Percentiles rank a stretch among this genome's conserved stretches.
These are phyloP conservation scores for Diplodia corticola DNA, from an alignment of 2,329 filamentous ascomycete genomes.

Conservation along the genomic window DNA sequence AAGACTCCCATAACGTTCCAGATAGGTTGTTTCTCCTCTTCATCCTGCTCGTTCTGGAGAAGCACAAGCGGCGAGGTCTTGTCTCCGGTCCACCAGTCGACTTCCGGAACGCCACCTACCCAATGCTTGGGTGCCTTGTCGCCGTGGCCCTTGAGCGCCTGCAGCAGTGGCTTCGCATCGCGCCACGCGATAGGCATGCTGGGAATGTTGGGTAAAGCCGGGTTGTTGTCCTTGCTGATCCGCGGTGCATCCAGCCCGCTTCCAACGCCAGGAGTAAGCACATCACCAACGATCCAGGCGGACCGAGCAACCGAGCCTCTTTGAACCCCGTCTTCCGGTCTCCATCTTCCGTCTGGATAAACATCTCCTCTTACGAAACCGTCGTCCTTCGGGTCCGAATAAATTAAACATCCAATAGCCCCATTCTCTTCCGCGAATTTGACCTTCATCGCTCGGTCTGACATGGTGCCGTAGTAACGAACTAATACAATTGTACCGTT, in stretches of 20 bases:
- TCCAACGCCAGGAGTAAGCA: constrained; percentile 85
- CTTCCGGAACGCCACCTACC: constrained; percentile 73
- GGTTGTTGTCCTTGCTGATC: constrained; percentile 67
- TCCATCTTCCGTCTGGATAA: constrained; percentile 75
- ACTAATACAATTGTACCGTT: constrained; percentile 83
- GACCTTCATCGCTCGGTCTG: constrained; percentile 76
- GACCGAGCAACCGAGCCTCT: constrained; percentile 77
- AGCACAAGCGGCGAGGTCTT: constrained; percentile 72
- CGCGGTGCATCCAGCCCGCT: constrained; percentile 67
- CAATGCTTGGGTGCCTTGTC: constrained; percentile 67
- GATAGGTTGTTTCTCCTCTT: constrained; percentile 77
- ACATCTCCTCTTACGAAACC: constrained; percentile 72
- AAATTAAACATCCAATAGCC: constrained; percentile 84
- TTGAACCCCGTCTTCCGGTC: constrained; percentile 81
- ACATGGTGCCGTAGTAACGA: constrained; percentile 72
- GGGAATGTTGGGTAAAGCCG: constrained; percentile 77
- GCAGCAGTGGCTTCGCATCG: constrained; percentile 78
- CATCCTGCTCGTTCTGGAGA: constrained; percentile 84
- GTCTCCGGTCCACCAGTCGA: constrained; percentile 79
- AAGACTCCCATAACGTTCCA: constrained; percentile 91
- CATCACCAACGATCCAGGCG: constrained; percentile 84
- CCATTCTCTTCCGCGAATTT: constrained; percentile 87
- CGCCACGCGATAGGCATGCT: constrained; percentile 88
- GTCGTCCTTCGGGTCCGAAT: constrained; percentile 85
- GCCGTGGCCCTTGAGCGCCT: constrained; percentile 74